These are phyloP conservation scores for Psidium friedrichsthalianum DNA, from an alignment of 345 rosid genomes.

Conservation along the genomic window DNA sequence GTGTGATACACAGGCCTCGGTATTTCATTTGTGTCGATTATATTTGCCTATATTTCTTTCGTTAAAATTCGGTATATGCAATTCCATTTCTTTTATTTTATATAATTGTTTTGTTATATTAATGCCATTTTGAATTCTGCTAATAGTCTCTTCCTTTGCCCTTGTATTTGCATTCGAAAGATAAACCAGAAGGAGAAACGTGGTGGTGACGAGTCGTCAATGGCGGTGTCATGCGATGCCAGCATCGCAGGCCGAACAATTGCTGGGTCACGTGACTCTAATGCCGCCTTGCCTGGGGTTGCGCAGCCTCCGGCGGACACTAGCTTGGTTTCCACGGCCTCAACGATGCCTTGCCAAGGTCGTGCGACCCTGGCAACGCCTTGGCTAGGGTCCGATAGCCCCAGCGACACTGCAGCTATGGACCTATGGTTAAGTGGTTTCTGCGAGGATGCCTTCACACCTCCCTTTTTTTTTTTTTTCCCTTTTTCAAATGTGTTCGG, in stretches of 20 bases:
- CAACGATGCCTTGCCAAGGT: background rate
- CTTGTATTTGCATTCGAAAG: background rate
- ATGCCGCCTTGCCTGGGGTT: background rate
- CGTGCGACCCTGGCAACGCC: background rate
- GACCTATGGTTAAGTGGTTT: background rate
- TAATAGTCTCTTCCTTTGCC: background rate
- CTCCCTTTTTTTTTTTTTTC: background rate
- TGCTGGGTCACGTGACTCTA: background rate
- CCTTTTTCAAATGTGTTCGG: background rate
- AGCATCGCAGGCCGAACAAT: background rate
- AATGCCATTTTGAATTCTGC: too few species aligned
- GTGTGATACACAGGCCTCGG: too few species aligned
- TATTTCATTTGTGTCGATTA: too few species aligned
- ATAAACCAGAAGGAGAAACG: background rate
- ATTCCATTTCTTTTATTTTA: too few species aligned
- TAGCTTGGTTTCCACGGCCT: background rate
- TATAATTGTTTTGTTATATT: too few species aligned
- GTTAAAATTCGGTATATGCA: too few species aligned
- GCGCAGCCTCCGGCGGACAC: background rate
- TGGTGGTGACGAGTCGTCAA: background rate
- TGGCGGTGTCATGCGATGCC: background rate
- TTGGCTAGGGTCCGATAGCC: background rate
- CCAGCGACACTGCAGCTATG: too few species aligned
- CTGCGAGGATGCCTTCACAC: background rate
- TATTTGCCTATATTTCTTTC: too few species aligned